These are phyloP conservation scores for Cordyceps javanica DNA, from an alignment of 2,329 filamentous ascomycete genomes.

Conservation along the genomic window DNA sequence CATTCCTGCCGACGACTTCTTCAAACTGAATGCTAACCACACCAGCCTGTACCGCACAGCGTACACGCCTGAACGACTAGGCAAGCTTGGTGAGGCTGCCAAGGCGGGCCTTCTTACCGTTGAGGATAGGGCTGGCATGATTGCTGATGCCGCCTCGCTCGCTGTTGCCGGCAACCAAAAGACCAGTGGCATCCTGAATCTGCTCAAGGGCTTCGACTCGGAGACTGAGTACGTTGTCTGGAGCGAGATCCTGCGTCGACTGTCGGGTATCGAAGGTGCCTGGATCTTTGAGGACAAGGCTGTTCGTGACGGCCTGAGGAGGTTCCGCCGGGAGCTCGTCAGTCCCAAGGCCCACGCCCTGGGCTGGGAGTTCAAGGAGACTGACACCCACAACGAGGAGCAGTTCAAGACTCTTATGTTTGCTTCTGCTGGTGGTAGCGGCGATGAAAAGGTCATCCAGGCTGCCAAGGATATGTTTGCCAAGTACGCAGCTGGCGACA, in stretches of 20 bases:
- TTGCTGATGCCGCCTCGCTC: constrained; percentile 84
- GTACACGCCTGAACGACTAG: constrained; percentile 75
- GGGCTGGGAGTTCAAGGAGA: constrained; percentile 81
- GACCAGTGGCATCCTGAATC: constrained; percentile 79
- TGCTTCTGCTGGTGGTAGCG: constrained; percentile 70
- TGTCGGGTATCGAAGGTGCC: constrained; percentile 71
- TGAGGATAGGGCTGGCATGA: constrained; percentile 91
- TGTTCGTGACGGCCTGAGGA: constrained; percentile 68
- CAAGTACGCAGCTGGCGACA: constrained; percentile 75
- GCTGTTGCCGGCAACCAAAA: constrained; percentile 88
- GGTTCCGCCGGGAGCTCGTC: constrained; percentile 74
- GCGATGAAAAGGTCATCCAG: constrained; percentile 70
- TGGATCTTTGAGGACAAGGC: constrained; percentile 75
- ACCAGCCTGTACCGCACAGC: constrained; percentile 87
- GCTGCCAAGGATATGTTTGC: constrained; percentile 87
- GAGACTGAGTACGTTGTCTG: constrained; percentile 91
- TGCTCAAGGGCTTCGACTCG: constrained; percentile 76
- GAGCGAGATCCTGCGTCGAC: constrained; percentile 80
- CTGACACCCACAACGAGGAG: constrained; percentile 82
- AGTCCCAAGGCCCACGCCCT: constrained; percentile 76
- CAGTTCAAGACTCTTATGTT: constrained; percentile 95
- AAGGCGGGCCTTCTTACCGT: constrained; percentile 66
- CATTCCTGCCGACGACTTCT: constrained; percentile 77
- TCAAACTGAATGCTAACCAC: constrained; percentile 94
- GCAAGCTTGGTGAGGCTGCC: constrained; percentile 82